Percentiles rank a stretch among this genome's conserved stretches.
Conservation (phyloP, 1,284 basidiomycete species). For the Stereum hirsutum region DNA sequence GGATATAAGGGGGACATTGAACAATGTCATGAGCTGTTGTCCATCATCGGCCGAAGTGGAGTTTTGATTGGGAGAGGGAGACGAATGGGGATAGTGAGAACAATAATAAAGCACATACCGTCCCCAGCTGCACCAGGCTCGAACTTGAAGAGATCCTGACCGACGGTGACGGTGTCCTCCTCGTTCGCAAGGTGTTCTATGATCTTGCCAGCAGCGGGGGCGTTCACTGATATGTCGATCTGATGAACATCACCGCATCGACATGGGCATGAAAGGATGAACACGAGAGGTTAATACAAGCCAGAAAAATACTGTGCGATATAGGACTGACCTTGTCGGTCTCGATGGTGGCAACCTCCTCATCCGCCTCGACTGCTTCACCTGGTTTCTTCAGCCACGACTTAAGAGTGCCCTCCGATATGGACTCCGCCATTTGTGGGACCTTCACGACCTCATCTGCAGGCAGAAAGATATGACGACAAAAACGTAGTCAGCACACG, state of each 20-base stretch:
- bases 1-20: neutral
- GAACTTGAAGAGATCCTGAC: slow-evolving; percentile 90
- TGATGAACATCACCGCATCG: no score
- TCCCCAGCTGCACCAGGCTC: slow-evolving; percentile 75
- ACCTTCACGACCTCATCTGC: slow-evolving; percentile 89
- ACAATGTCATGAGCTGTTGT: no score
- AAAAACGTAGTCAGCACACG: neutral
- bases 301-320: no score
- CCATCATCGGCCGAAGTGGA: no score
- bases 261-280: no score
- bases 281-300: no score
- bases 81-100: neutral
- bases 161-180: slow-evolving; percentile 92
- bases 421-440: slow-evolving; percentile 98
- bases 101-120: slow-evolving; percentile 22
- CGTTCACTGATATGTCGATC: slow-evolving; percentile 98
- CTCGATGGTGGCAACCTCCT: slow-evolving; percentile 97
- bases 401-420: slow-evolving; percentile 96
- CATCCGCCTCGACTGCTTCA: slow-evolving; percentile 85
- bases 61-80: neutral
- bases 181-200: slow-evolving; percentile 82
- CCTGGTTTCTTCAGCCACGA: slow-evolving; percentile 94
- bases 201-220: slow-evolving; percentile 84
- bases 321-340: slow-evolving; percentile 94
- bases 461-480: neutral